A percentile compares a stretch with the other conserved stretches of the same genome.
phyloP scores from a whole-genome alignment of 2,329 filamentous ascomycete genomes.

The Dryadomyces quercivorus region DNA sequence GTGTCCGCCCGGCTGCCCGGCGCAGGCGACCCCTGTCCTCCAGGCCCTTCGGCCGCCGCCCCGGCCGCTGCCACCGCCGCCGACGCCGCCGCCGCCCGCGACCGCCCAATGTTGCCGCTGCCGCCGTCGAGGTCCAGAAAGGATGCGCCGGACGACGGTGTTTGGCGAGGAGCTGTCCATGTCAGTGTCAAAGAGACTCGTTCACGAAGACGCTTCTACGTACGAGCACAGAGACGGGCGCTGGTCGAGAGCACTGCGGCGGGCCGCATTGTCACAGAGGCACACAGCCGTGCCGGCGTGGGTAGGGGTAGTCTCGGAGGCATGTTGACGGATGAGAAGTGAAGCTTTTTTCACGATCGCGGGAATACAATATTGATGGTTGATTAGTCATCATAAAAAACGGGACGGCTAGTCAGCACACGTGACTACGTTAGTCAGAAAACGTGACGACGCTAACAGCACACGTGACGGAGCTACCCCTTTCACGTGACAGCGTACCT shows the following conservation, averaged over 20 bases:
- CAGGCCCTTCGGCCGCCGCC: too few species aligned
- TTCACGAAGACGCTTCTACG: too few species aligned
- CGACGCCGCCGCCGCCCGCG: background rate
- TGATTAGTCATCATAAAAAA: too few species aligned
- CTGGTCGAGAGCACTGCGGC: slow-evolving; percentile 7
- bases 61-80: background rate
- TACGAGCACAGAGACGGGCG: slow-evolving; percentile 5
- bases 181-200: background rate
- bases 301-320: slow-evolving; percentile 9
- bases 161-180: background rate
- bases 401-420: too few species aligned
- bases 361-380: too few species aligned
- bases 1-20: background rate
- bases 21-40: too few species aligned
- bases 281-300: slow-evolving; percentile 1
- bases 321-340: slow-evolving; percentile 20
- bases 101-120: background rate
- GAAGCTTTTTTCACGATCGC: background rate
- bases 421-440: too few species aligned
- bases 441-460: too few species aligned
- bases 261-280: slow-evolving; percentile 1
- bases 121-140: slow-evolving; percentile 9
- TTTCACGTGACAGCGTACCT: too few species aligned
- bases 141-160: background rate
- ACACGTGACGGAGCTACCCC: too few species aligned